Conservation (phyloP, 805 yeast genomes). For the Lipomyces anomalus region DNA sequence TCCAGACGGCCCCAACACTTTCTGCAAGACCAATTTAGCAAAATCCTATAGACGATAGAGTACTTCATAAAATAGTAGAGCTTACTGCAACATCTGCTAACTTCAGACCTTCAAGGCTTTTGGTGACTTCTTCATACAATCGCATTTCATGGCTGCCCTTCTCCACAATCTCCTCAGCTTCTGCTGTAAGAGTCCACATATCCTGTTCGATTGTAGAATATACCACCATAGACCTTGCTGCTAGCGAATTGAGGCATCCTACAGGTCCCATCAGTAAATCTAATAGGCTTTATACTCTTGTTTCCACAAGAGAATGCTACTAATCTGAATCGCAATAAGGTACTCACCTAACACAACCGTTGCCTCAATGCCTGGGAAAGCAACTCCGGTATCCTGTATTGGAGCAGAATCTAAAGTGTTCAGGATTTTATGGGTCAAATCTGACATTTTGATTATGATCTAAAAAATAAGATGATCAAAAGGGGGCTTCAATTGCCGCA, state of each 20-base stretch:
- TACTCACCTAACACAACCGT: conserved; percentile 49
- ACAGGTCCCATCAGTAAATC: background rate
- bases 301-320: too few species aligned
- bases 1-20: conserved; percentile 75
- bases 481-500: too few species aligned
- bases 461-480: too few species aligned
- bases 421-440: conserved; percentile 40
- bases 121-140: conserved; percentile 65
- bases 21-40: conserved; percentile 26
- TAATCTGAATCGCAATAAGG: background rate
- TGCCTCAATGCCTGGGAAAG: conserved; percentile 61
- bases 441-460: conserved; percentile 19
- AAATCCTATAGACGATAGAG: background rate
- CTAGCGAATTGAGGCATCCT: conserved; percentile 79
- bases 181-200: conserved; percentile 66
- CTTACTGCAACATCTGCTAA: conserved; percentile 49
- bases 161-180: conserved; percentile 70
- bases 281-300: too few species aligned
- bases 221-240: conserved; percentile 74
- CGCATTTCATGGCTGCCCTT: conserved; percentile 90
- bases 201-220: conserved; percentile 72
- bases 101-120: conserved; percentile 71
- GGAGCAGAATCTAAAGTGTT: conserved; percentile 59
- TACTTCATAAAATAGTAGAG: background rate
- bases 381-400: conserved; percentile 62